Conservation (phyloP, 768 basidiomycete genomes). For the Kwoniella shandongensis region DNA sequence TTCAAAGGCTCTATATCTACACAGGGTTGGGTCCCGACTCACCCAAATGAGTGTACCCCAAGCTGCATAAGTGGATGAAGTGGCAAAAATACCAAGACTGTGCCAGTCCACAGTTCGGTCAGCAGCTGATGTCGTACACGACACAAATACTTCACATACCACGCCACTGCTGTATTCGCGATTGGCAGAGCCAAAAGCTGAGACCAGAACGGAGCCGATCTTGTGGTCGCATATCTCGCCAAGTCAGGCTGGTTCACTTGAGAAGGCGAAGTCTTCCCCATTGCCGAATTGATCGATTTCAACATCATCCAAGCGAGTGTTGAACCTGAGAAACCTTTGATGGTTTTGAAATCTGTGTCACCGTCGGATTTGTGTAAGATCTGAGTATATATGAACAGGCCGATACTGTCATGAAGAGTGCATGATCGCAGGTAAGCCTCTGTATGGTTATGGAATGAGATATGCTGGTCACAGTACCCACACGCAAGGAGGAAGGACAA, state of each 20-base stretch:
- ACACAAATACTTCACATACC: not conserved
- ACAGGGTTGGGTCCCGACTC: no score
- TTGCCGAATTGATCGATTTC: conserved; percentile 8
- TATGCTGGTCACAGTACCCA: not conserved
- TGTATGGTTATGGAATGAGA: no score
- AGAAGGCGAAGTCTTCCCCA: conserved; percentile 6
- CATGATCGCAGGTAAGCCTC: not conserved
- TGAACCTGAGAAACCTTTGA: conserved; percentile 9
- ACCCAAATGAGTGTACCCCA: no score
- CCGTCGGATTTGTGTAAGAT: conserved; percentile 5
- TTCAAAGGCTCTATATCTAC: not conserved
- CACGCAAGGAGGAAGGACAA: conserved; percentile 15
- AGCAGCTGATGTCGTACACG: no score
- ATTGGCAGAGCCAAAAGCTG: conserved; percentile 18
- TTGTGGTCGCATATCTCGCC: no score
- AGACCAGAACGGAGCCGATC: conserved; percentile 8
- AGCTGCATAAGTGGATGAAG: no score
- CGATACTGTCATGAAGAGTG: conserved; percentile 3
- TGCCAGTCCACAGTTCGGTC: no score
- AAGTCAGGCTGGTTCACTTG: no score
- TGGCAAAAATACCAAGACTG: no score
- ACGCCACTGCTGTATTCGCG: conserved; percentile 18
- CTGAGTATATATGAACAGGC: conserved; percentile 18
- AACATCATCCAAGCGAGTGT: conserved; percentile 21
- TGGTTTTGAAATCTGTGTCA: conserved; percentile 2